phyloP scores from a whole-genome alignment of 208 protist genomes.

The Trypanosoma rangeli region DNA sequence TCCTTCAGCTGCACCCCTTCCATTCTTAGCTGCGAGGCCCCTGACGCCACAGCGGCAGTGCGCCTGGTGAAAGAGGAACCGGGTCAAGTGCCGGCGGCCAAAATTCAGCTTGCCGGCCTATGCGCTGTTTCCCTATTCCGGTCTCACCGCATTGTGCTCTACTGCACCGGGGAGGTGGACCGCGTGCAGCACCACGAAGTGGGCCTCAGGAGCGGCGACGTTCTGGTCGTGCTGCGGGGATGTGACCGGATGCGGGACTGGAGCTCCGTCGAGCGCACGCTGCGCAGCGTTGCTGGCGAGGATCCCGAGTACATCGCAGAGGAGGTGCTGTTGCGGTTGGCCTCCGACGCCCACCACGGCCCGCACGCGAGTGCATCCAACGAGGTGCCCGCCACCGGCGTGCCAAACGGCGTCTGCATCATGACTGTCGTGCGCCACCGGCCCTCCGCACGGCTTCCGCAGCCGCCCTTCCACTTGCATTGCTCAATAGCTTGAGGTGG shows the following conservation, averaged over 20 bases:
- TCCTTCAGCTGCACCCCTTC: slow-evolving; percentile 62
- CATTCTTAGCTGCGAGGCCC: slow-evolving; percentile 43
- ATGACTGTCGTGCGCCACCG: slow-evolving; percentile 41
- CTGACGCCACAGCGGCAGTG: slow-evolving; percentile 38
- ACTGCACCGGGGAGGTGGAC: slow-evolving; percentile 51
- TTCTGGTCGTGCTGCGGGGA: slow-evolving; percentile 57
- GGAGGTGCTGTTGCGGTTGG: slow-evolving; percentile 65
- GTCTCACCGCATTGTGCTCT: slow-evolving; percentile 45
- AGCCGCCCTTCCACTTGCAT: slow-evolving; percentile 38
- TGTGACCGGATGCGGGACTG: slow-evolving; percentile 35
- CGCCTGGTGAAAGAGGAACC: slow-evolving; percentile 18
- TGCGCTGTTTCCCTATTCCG: slow-evolving; percentile 59
- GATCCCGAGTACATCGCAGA: slow-evolving; percentile 83
- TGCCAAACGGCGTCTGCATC: slow-evolving; percentile 34
- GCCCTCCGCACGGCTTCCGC: slow-evolving; percentile 33
- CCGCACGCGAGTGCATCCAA: not conserved
- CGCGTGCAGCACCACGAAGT: slow-evolving; percentile 49
- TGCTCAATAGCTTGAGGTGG: slow-evolving; percentile 1
- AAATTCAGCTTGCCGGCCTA: slow-evolving; percentile 44
- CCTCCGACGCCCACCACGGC: not conserved
- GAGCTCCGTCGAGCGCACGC: slow-evolving; percentile 21
- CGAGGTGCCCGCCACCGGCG: not conserved
- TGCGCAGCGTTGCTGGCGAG: slow-evolving; percentile 27
- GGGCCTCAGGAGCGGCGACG: slow-evolving; percentile 45
- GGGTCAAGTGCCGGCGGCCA: slow-evolving; percentile 17